These are phyloP conservation scores for Sequoia sempervirens DNA, from an alignment of 75 land plant genomes.

Conservation along the genomic window DNA sequence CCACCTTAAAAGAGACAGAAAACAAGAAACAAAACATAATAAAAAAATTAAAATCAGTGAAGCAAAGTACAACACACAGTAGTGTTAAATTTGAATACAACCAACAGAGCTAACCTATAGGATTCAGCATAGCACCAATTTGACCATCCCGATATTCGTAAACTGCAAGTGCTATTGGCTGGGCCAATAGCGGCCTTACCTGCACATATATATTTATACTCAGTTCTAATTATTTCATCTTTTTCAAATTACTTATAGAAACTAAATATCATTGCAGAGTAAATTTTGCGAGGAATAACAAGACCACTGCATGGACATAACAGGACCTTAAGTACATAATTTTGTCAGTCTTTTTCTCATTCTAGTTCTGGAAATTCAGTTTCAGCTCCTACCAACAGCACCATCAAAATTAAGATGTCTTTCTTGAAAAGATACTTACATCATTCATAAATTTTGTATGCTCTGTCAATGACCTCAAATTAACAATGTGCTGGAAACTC, in stretches of 20 bases:
- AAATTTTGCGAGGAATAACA: slow-evolving; percentile 1
- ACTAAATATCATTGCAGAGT: neutral
- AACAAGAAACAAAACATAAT: neutral
- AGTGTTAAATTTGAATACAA: neutral
- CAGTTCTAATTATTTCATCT: neutral
- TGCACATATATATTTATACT: slow-evolving; percentile 11
- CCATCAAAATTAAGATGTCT: neutral
- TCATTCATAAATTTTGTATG: slow-evolving; percentile 32
- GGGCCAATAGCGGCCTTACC: slow-evolving; percentile 42
- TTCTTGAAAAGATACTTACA: slow-evolving; percentile 17
- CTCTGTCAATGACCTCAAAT: slow-evolving; percentile 30
- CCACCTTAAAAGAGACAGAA: neutral
- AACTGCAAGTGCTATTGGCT: slow-evolving; percentile 36
- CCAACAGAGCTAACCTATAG: slow-evolving; percentile 27
- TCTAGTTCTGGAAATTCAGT: neutral
- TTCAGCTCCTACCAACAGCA: neutral
- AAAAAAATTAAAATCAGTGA: neutral
- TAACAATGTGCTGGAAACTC: slow-evolving; percentile 29
- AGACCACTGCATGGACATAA: neutral
- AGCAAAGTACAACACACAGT: neutral
- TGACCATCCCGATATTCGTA: slow-evolving; percentile 45
- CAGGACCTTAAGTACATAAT: neutral
- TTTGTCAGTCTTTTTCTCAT: neutral
- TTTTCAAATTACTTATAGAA: neutral
- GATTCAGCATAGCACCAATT: slow-evolving; percentile 38